Evolutionary conservation across 148 eudicot species (phyloP), one percentile per base, ranked within the genome.

Genomic region (Drosera capensis): DNA sequence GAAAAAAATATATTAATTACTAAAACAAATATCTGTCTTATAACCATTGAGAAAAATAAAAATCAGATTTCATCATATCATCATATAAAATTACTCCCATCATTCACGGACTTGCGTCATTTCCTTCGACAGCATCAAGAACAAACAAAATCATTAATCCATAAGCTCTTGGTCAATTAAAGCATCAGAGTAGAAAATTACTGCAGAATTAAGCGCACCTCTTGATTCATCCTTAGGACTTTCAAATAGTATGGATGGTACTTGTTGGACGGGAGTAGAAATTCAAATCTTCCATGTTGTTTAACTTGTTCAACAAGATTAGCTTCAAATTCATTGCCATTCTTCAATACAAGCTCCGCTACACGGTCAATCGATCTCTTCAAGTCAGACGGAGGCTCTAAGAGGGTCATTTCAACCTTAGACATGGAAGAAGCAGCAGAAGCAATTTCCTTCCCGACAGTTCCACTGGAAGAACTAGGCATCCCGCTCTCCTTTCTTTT

Each of bases 291-390:
- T 41, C 80, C 88, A 50, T 64, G 69, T 57, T 70, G 67, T 43
- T 74, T 72, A 48, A 80, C 95, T 53, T 92, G 99, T 63, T 92
- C 99, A 18, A 71, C 45, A 28, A 92, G 94, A 24, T 80, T 72
- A 9, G 76, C 75, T 69, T 92, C 99, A 78, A 81, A 92, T 57
- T 79, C 79, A 49, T 54, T 77, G 26, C 99, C 99, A 56, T 85
- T 85, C 60, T 75, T 85, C 66, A 71, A 19, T 51, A 85, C 65
- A 57, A 85, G 71, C 49, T 92, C 99, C 55, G 79, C 95, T 40
- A 92, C 67, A 63, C 75, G 80, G 44, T 76, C 80, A 41, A 92
- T 63, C 67, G 76, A 55, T 54, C 70, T 74, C 62, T 74, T 85
- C 18, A 79, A 41, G 23, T 92, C 94, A 31, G 82, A 67, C 17